These are phyloP conservation scores for Coix lacrymajobi DNA, from an alignment of 176 grass and related monocot species.

Conservation along the genomic window DNA sequence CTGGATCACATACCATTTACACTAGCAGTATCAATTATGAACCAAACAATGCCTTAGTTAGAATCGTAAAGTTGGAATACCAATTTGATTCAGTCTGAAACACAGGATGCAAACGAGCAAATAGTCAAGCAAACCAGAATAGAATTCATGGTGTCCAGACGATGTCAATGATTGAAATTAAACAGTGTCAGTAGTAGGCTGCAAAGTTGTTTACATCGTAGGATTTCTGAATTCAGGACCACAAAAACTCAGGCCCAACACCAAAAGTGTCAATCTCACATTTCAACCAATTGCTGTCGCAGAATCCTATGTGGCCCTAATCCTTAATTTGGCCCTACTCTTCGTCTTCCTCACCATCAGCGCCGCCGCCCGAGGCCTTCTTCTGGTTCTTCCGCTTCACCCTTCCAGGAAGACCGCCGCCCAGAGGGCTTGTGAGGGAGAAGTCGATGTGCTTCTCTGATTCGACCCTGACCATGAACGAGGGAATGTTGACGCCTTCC, in stretches of 20 bases:
- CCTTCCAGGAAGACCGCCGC: conserved; percentile 53
- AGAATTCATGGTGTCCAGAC: background rate
- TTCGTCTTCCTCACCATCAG: conserved; percentile 44
- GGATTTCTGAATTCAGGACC: background rate
- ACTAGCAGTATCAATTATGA: background rate
- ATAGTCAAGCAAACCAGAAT: background rate
- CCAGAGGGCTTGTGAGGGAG: conserved; percentile 56
- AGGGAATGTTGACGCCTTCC: conserved; percentile 70
- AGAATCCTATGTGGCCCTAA: background rate
- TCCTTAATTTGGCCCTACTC: too few relatives aligned
- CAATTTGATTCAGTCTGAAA: background rate
- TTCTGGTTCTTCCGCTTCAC: conserved; percentile 72
- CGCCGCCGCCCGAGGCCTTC: conserved; percentile 46
- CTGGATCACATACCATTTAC: background rate
- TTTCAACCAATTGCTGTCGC: background rate
- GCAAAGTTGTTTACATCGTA: background rate
- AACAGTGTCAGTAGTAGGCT: background rate
- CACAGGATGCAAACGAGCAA: background rate
- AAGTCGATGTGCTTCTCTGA: conserved; percentile 67
- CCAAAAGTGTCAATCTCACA: background rate
- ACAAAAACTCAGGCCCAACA: background rate
- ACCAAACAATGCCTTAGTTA: background rate
- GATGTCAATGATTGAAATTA: conserved; percentile 1
- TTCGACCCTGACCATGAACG: conserved; percentile 77
- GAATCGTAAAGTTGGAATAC: background rate